These are phyloP conservation scores for Globisporangium recalcitrans DNA, from an alignment of 352 stramenopile species.

Conservation along the genomic window DNA sequence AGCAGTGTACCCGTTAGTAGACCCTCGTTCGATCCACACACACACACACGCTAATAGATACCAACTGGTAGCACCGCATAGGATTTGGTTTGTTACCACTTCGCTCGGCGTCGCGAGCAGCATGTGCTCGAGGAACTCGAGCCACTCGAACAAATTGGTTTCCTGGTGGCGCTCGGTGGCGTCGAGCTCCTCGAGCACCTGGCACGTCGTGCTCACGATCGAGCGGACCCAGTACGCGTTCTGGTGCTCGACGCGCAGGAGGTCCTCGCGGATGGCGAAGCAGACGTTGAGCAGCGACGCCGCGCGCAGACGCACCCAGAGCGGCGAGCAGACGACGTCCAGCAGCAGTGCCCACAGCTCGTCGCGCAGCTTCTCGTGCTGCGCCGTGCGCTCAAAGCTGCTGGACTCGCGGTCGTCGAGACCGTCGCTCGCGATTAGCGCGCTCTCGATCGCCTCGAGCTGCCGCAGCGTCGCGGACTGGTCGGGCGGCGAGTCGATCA, in stretches of 20 bases:
- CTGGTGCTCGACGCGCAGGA: slow-evolving; percentile 19
- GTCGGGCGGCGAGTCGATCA: slow-evolving; percentile 49
- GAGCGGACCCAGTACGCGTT: slow-evolving; percentile 49
- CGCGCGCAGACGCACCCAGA: slow-evolving; percentile 55
- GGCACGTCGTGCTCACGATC: slow-evolving; percentile 66
- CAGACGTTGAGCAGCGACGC: slow-evolving; percentile 51
- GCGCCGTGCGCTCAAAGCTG: slow-evolving; percentile 15
- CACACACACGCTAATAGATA: not conserved
- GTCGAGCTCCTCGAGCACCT: slow-evolving; percentile 56
- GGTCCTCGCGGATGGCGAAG: slow-evolving; percentile 27
- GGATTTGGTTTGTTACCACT: no score
- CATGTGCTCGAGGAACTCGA: slow-evolving; percentile 55
- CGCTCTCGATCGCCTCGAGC: slow-evolving; percentile 41
- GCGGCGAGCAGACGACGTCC: slow-evolving; percentile 64
- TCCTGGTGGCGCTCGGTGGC: slow-evolving; percentile 32
- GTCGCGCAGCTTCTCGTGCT: slow-evolving; percentile 20
- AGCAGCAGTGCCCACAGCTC: slow-evolving; percentile 64
- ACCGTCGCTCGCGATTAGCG: slow-evolving; percentile 18
- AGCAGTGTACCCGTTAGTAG: not conserved
- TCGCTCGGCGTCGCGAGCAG: slow-evolving; percentile 35
- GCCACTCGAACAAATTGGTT: slow-evolving; percentile 50
- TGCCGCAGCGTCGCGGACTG: slow-evolving; percentile 42
- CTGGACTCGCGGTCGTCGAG: slow-evolving; percentile 5
- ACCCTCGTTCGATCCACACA: not conserved
- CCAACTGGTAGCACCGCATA: no score